Conservation (phyloP, 1,139 yeast genomes). For the Pneumocystis carinii region DNA sequence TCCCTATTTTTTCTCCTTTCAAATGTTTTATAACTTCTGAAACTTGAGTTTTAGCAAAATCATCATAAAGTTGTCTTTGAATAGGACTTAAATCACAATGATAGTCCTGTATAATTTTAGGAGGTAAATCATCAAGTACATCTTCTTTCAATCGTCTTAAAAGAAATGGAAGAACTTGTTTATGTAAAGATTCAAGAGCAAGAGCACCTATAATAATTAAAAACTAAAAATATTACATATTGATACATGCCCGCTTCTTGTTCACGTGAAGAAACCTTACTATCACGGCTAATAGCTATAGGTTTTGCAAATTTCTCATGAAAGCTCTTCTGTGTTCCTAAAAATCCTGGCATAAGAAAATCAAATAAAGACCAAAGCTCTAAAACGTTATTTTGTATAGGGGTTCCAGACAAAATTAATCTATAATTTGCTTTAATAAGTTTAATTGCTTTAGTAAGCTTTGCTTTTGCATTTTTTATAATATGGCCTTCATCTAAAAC, state of each 20-base stretch:
- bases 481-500: slow-evolving; percentile 97
- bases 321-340: slow-evolving; percentile 88
- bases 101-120: slow-evolving; percentile 94
- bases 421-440: slow-evolving; percentile 73
- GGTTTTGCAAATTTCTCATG: slow-evolving; percentile 95
- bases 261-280: slow-evolving; percentile 81
- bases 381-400: slow-evolving; percentile 90
- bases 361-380: slow-evolving; percentile 97
- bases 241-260: slow-evolving; percentile 55
- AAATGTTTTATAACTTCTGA: slow-evolving; percentile 38
- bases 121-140: slow-evolving; percentile 89
- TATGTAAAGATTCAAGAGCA: slow-evolving; percentile 88
- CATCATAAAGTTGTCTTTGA: slow-evolving; percentile 75
- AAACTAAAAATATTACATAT: not conserved
- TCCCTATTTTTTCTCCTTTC: slow-evolving; percentile 32
- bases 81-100: slow-evolving; percentile 88
- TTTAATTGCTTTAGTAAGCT: slow-evolving; percentile 79
- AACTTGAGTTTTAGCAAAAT: slow-evolving; percentile 82
- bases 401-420: slow-evolving; percentile 86
- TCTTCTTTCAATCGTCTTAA: slow-evolving; percentile 91
- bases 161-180: slow-evolving; percentile 92
- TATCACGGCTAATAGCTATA: slow-evolving; percentile 82
- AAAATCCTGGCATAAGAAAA: slow-evolving; percentile 94
- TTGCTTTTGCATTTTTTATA: slow-evolving; percentile 80
- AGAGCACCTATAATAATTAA: slow-evolving; percentile 39